Evolutionary conservation across 768 basidiomycete species (phyloP), one percentile per base, ranked within the genome.

Genomic region (Mycena venus): DNA sequence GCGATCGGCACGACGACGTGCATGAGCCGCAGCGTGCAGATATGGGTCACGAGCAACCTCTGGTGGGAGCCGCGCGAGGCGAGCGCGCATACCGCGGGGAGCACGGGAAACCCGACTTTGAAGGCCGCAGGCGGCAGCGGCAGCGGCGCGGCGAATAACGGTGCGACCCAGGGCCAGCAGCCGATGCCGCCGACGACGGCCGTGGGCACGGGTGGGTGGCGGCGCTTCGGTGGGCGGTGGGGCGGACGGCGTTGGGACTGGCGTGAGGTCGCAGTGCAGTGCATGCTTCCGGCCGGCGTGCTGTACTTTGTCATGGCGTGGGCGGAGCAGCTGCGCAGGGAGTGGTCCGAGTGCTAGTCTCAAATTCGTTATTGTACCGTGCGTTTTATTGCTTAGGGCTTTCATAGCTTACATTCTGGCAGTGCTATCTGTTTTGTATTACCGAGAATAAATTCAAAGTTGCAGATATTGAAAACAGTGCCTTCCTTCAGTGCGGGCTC

Each of bases 41-140:
- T 98, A 72, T 99, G 97, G 96, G 97, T 98, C 29, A 98, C 97
- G 47, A 94, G 93, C 80, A 99, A 99, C 81, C 90, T 99, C 62
- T 88, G 87, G 84, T 87, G 86, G 88, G 88, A 88, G 77, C 80
- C 79, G 69, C 72, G 80, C 70, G 81, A 82, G 32, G 75, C 73
- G 59, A 68, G 76, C 3, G 81, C 79, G 38, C 62, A n/a, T n/a
- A n/a, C n/a, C n/a, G n/a, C n/a, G n/a, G n/a, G n/a, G n/a, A n/a
- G n/a, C n/a, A n/a, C n/a, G n/a, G n/a, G n/a, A n/a, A n/a, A n/a
- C n/a, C n/a, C n/a, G n/a, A n/a, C n/a, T n/a, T n/a, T n/a, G n/a
- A n/a, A n/a, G n/a, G n/a, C 53, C 38, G 61, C 49, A 8, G 23
- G 42, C 19, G 42, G 59, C 44, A 53, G n/a, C n/a, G n/a, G 19